Evolutionary conservation across 306 rosid species (phyloP), one percentile per base, ranked within the genome.

Genomic region (Benincasa hispida): DNA sequence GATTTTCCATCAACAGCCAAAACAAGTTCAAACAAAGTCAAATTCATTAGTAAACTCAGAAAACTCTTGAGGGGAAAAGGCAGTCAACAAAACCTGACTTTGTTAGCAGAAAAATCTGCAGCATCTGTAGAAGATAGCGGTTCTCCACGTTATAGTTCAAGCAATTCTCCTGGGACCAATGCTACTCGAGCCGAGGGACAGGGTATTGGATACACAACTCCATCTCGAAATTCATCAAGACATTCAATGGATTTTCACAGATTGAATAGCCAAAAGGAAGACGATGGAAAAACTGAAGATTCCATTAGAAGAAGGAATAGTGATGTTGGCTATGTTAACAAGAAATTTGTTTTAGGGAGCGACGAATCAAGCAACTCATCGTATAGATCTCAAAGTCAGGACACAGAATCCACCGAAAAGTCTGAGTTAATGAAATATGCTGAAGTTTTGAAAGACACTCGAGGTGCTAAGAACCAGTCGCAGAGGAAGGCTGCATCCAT

Each of bases 341-440:
- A 77, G 85, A 82, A 80, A 74, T 66, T 78, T 72, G 74, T 65
- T 77, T 57, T 57, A 42, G 42, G 76, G 18, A 82, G 68, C 32
- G 85, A 72, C 41, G 37, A 78, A 70, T 68, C 80, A 11, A 72
- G 83, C 39, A 79, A 34, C 69, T 83, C 87, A 59, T 83, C 86
- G 45, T 70, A 56, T 3, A 88, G 67, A 88, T 69, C 63, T 75
- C 76, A 19, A 0, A 21, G 80, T 37, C 78, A 78, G 63, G 80
- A 80, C 68, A 75, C 80, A 0, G 97, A 86, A 32, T 77, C 84
- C 58, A 15, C 72, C 0, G 89, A 86, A 39, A 89, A 83, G 50
- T 79, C 83, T 50, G 90, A 84, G 84, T 78, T 94, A 82, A 77
- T 78, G 77, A 90, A 94, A 82, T 94, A 92, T 82, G 99, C 99